These are phyloP conservation scores for Gaeumannomyces sp. DNA, from an alignment of 2,329 filamentous ascomycete genomes.

Conservation along the genomic window DNA sequence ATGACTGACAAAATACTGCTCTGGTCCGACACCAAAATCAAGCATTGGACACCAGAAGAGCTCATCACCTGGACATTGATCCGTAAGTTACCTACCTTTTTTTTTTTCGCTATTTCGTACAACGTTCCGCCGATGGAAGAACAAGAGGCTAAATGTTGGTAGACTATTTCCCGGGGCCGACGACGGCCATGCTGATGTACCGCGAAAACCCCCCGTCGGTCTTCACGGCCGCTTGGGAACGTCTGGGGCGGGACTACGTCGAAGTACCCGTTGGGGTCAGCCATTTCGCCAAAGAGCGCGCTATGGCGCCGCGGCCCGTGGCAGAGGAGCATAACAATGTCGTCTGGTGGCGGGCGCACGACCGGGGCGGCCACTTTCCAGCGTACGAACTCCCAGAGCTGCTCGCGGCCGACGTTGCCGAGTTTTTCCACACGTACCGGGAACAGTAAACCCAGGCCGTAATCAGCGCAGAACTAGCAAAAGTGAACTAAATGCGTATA, in stretches of 20 bases:
- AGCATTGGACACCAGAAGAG: conserved; percentile 15
- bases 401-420: not conserved
- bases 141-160: no score
- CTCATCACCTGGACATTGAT: conserved; percentile 19
- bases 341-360: conserved; percentile 25
- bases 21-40: conserved; percentile 1
- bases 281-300: conserved; percentile 28
- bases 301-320: conserved; percentile 29
- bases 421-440: no score
- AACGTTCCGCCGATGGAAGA: no score
- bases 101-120: no score
- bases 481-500: no score
- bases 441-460: no score
- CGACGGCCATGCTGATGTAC: conserved; percentile 15
- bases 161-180: conserved; percentile 18
- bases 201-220: conserved; percentile 2
- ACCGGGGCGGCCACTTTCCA: conserved; percentile 47
- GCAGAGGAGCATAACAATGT: conserved; percentile 28
- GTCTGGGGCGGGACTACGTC: not conserved
- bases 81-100: no score
- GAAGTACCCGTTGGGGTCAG: conserved; percentile 17
- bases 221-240: no score
- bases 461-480: no score
- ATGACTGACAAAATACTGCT: conserved; percentile 4
- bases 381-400: conserved; percentile 33